Evolutionary conservation across 345 rosid species (phyloP).

Genomic region (Hibiscus trionum): DNA sequence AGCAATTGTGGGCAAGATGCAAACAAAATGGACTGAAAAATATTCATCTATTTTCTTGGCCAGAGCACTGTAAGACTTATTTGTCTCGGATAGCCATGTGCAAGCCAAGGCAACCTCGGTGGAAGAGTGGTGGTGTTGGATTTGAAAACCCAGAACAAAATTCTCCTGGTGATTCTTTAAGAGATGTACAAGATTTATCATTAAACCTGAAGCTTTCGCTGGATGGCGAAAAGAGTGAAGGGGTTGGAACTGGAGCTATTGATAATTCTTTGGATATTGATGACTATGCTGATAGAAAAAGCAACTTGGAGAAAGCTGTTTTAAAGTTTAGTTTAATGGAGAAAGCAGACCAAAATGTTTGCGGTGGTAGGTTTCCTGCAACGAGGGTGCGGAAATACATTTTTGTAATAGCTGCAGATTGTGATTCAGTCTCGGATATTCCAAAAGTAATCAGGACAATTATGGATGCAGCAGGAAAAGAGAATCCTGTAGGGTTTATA

Average conservation of each 20-base stretch:
- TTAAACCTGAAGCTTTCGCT: slow-evolving; percentile 52
- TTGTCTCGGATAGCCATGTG: slow-evolving; percentile 56
- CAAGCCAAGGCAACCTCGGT: slow-evolving; percentile 64
- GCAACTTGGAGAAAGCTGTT: slow-evolving; percentile 36
- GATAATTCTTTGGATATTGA: slow-evolving; percentile 18
- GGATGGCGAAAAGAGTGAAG: slow-evolving; percentile 54
- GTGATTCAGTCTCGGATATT: slow-evolving; percentile 27
- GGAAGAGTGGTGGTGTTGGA: slow-evolving; percentile 45
- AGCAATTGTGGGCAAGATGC: slow-evolving; percentile 76
- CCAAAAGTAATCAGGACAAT: slow-evolving; percentile 30
- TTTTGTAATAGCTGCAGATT: slow-evolving; percentile 58
- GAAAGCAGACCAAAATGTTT: slow-evolving; percentile 31
- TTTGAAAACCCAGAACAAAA: slow-evolving; percentile 37
- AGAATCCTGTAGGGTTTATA: slow-evolving; percentile 41
- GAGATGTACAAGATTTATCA: slow-evolving; percentile 60
- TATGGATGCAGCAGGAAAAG: slow-evolving; percentile 34
- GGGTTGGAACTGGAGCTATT: neutral
- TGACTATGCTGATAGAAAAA: slow-evolving; percentile 23
- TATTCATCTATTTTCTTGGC: slow-evolving; percentile 66
- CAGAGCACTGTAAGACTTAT: slow-evolving; percentile 62
- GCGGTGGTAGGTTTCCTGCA: slow-evolving; percentile 28
- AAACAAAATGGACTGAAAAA: slow-evolving; percentile 61
- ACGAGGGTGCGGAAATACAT: slow-evolving; percentile 44
- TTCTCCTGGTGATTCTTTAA: slow-evolving; percentile 61
- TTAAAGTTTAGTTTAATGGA: slow-evolving; percentile 19